Base-by-base conservation (phyloP, 1,284 basidiomycete genomes). In the Psilocybe mexicana region DNA sequence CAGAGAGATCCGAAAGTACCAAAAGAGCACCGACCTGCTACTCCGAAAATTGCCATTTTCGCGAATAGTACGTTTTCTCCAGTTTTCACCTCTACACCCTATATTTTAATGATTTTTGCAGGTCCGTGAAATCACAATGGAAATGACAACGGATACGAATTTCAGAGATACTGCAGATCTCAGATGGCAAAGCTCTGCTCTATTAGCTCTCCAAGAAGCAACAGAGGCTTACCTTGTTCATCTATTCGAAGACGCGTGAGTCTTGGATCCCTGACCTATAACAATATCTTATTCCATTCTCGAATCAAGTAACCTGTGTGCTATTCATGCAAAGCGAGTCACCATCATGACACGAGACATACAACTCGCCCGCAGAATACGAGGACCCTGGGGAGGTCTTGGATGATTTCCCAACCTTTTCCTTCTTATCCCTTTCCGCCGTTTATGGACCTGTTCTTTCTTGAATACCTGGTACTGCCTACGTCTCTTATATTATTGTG, bases 301-400 rank as follows among this genome's bases (percentile, higher is more conserved):
- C 44, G 55, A 43, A 43, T 57, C 28, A 65, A 94, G 91, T 48
- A 98, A 98, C 73, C 76, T 98, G 46, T 97, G 95, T 70, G 96
- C 97, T 3, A 93, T 99, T 62, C 97, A 99, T 72, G 96, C 97
- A 28, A 98, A 97, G 76, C 90, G 96, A 68, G 97, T 99, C 11
- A 99, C 97, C 6, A 91, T 99, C 68, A 98, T 98, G 96, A 93
- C 94, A 62, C 85, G 92, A 64, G 97, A 99, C 71, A 96, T 99
- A 63, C 94, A 97, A 65, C 88, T 99, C 45, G 96, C 96, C 26
- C 84, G 96, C 57, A 86, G 96, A 64, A 93, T 99, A 78, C 86
- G 96, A 58, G 96, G 96, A 2, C 84, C 85, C 45, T 92, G 89
- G 87, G 85, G 83, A 54, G 81, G 81, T 43, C 72, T 84, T 54